Evolutionary conservation across 306 rosid genomes (phyloP).

Genomic region (Pterocarpus macrocarpus): DNA sequence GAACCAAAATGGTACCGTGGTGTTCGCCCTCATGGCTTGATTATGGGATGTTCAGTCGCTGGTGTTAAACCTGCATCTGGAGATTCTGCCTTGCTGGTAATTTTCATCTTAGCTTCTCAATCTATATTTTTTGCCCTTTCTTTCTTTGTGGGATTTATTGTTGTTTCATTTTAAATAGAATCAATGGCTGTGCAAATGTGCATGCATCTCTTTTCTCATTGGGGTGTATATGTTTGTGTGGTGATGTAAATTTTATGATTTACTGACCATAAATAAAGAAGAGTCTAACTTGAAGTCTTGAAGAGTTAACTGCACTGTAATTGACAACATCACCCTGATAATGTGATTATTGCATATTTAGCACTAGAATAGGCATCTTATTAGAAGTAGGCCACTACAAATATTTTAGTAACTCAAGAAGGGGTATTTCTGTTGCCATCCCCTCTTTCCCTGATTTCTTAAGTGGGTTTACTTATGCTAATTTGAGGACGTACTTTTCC

Average conservation of each 20-base stretch:
- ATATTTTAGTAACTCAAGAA: too few species aligned
- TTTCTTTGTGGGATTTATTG: conserved; percentile 27
- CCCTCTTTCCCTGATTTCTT: too few species aligned
- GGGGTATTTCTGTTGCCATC: too few species aligned
- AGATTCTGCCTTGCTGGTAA: conserved; percentile 93
- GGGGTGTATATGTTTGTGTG: conserved; percentile 8
- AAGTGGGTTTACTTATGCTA: too few species aligned
- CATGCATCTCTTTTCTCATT: conserved; percentile 23
- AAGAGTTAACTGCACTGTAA: too few species aligned
- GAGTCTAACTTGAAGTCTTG: neutral
- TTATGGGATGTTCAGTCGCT: conserved; percentile 96
- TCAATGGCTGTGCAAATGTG: neutral
- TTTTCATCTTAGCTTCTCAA: conserved; percentile 16
- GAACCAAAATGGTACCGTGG: conserved; percentile 99
- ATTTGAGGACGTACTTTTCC: too few species aligned
- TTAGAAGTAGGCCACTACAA: too few species aligned
- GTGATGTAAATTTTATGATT: conserved; percentile 10
- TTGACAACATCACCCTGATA: too few species aligned
- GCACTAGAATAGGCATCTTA: too few species aligned
- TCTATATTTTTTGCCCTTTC: conserved; percentile 8
- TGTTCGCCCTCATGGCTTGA: conserved; percentile 91
- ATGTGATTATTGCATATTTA: too few species aligned
- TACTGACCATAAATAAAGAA: conserved; percentile 4
- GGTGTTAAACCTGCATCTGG: conserved; percentile 94
- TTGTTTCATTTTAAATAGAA: conserved; percentile 4